phyloP scores from a whole-genome alignment of 176 grass and related monocot genomes.

The Cenchrus fungigraminus region DNA sequence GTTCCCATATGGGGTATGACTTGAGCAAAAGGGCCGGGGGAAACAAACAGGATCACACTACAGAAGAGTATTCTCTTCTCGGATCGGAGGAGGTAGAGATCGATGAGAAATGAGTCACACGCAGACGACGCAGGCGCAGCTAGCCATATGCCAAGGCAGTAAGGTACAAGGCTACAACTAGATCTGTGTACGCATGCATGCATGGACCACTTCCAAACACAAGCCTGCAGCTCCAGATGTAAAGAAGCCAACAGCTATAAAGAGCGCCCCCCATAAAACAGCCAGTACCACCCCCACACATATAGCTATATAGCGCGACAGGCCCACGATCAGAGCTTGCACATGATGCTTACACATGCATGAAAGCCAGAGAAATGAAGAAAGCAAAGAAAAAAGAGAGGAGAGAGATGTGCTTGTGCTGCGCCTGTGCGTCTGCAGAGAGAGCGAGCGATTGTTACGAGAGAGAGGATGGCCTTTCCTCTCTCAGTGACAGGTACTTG shows the following conservation, averaged over 20 bases:
- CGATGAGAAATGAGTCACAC: conserved; percentile 38
- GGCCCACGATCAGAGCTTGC: conserved; percentile 78
- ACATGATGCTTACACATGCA: conserved; percentile 89
- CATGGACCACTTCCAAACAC: conserved; percentile 81
- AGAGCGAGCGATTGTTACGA: not conserved
- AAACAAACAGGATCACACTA: conserved; percentile 41
- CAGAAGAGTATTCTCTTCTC: not conserved
- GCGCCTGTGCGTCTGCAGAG: conserved; percentile 18
- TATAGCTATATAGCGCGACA: conserved; percentile 65
- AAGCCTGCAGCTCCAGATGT: conserved; percentile 89
- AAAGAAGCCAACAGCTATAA: conserved; percentile 99
- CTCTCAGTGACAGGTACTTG: conserved; percentile 72
- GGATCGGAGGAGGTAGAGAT: conserved; percentile 24
- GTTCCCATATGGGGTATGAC: conserved; percentile 58
- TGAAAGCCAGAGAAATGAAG: conserved; percentile 81
- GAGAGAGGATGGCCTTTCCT: conserved; percentile 35
- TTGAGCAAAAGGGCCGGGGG: conserved; percentile 35
- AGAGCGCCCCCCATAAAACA: conserved; percentile 69
- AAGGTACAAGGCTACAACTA: conserved; percentile 54
- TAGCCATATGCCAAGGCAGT: conserved; percentile 29
- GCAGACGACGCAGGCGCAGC: conserved; percentile 14
- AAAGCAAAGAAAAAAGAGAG: conserved; percentile 50
- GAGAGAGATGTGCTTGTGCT: conserved; percentile 4
- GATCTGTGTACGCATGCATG: conserved; percentile 55
- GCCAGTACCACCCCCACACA: conserved; percentile 59